Evolutionary conservation across 306 rosid genomes (phyloP).

Genomic region (Fagus crenata): DNA sequence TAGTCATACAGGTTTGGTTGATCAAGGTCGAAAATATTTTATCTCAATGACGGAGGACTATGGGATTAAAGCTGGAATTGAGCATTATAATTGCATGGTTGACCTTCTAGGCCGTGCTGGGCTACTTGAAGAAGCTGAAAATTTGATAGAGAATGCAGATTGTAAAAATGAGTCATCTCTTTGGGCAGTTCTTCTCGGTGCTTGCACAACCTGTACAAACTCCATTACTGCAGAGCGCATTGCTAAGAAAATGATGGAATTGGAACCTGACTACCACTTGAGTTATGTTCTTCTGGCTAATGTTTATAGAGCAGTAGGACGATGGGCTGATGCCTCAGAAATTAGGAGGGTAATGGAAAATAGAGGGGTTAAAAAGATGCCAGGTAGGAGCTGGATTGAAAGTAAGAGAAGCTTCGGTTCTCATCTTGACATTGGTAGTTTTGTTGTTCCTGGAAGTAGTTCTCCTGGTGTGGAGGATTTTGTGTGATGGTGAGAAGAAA

Average conservation of each 20-base stretch:
- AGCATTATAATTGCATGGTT: constrained; percentile 83
- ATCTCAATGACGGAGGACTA: constrained; percentile 51
- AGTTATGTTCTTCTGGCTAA: constrained; percentile 80
- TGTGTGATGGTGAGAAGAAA: constrained; percentile 26
- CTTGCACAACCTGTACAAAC: constrained; percentile 62
- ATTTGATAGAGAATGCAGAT: constrained; percentile 64
- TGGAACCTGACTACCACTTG: constrained; percentile 67
- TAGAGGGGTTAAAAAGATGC: constrained; percentile 74
- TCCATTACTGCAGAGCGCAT: constrained; percentile 69
- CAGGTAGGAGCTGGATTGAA: constrained; percentile 82
- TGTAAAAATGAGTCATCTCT: constrained; percentile 59
- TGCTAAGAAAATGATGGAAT: constrained; percentile 73
- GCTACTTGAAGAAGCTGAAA: constrained; percentile 78
- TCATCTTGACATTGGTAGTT: constrained; percentile 25
- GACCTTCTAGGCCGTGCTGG: constrained; percentile 86
- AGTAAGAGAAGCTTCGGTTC: constrained; percentile 40
- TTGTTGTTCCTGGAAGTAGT: constrained; percentile 20
- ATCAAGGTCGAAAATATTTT: constrained; percentile 65
- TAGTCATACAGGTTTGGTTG: constrained; percentile 85
- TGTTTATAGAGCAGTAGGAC: constrained; percentile 67
- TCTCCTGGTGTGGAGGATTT: constrained; percentile 25
- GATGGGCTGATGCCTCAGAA: constrained; percentile 74
- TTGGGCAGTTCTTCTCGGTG: constrained; percentile 89
- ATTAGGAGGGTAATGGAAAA: constrained; percentile 73
- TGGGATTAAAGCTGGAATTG: constrained; percentile 64